Evolutionary conservation across 2,329 filamentous ascomycete species (phyloP).

Genomic region (Monilinia fructicola): DNA sequence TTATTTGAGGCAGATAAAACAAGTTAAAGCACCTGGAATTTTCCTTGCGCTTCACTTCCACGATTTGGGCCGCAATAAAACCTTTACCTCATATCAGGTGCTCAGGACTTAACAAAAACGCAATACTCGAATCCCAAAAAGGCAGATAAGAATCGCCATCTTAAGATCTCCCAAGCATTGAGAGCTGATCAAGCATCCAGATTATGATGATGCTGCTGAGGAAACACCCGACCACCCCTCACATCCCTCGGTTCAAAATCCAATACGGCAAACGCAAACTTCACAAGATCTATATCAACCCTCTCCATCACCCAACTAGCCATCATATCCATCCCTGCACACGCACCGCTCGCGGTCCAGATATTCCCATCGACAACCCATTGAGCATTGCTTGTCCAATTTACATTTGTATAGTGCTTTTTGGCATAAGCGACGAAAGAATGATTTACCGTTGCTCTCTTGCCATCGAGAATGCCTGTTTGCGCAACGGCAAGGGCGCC

Average conservation of each 20-base stretch:
- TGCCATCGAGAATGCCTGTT: slow-evolving; percentile 46
- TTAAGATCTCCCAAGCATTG: not conserved
- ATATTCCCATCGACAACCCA: slow-evolving; percentile 49
- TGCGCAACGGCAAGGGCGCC: slow-evolving; percentile 40
- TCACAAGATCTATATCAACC: slow-evolving; percentile 31
- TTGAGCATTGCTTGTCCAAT: slow-evolving; percentile 46
- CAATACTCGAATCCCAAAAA: not conserved
- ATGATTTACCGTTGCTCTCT: slow-evolving; percentile 47
- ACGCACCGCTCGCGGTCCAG: slow-evolving; percentile 49
- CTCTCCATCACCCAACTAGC: slow-evolving; percentile 34
- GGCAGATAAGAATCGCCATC: not conserved
- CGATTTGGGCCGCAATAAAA: not conserved
- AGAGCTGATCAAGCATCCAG: not conserved
- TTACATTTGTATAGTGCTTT: slow-evolving; percentile 43
- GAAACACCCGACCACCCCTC: slow-evolving; percentile 40
- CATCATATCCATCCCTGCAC: slow-evolving; percentile 46
- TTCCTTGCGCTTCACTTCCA: not conserved
- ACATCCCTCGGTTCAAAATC: slow-evolving; percentile 37
- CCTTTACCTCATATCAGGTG: not conserved
- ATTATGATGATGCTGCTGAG: slow-evolving; percentile 26
- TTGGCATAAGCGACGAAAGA: slow-evolving; percentile 38
- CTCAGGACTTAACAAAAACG: accelerated
- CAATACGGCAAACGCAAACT: slow-evolving; percentile 24
- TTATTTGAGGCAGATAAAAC: not conserved
- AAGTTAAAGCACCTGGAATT: too few relatives aligned